phyloP scores from a whole-genome alignment of 2,329 filamentous ascomycete genomes.

The Sporothrix dimorphospora region DNA sequence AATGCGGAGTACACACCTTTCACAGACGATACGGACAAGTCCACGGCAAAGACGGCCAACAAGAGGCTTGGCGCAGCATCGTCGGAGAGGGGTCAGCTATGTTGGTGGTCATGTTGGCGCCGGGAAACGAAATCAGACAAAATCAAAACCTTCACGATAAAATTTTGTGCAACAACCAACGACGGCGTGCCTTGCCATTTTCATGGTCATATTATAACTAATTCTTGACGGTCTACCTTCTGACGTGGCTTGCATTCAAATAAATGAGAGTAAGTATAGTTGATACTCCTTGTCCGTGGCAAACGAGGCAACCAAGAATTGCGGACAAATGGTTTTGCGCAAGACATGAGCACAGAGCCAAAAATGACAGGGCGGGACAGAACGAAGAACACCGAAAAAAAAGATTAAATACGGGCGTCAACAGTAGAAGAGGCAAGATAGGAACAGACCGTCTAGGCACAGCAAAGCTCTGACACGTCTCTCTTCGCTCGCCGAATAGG shows the following conservation, averaged over 20 bases:
- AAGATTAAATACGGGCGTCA: not conserved
- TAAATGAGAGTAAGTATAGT: not conserved
- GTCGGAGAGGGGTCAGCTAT: not conserved
- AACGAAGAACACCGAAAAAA: not conserved
- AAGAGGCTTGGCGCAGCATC: not conserved
- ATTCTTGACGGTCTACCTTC: not conserved
- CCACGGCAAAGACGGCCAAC: not conserved
- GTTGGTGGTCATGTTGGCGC: too few relatives aligned
- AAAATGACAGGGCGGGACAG: not conserved
- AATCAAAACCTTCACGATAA: not conserved
- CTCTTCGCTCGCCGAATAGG: not conserved
- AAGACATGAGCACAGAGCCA: not conserved
- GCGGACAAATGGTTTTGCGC: not conserved
- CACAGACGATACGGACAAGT: not conserved
- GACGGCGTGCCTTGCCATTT: not conserved
- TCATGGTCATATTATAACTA: too few relatives aligned
- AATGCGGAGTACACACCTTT: not conserved
- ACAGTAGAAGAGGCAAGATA: not conserved
- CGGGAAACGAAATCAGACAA: not conserved
- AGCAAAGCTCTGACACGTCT: not conserved
- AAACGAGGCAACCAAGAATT: constrained; percentile 10
- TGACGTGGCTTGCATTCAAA: constrained; percentile 16
- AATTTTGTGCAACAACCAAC: constrained; percentile 6
- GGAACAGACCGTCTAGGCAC: not conserved
- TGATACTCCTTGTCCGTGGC: not conserved